phyloP scores from a whole-genome alignment of 257 asterid species.

The Cruciata laevipes region DNA sequence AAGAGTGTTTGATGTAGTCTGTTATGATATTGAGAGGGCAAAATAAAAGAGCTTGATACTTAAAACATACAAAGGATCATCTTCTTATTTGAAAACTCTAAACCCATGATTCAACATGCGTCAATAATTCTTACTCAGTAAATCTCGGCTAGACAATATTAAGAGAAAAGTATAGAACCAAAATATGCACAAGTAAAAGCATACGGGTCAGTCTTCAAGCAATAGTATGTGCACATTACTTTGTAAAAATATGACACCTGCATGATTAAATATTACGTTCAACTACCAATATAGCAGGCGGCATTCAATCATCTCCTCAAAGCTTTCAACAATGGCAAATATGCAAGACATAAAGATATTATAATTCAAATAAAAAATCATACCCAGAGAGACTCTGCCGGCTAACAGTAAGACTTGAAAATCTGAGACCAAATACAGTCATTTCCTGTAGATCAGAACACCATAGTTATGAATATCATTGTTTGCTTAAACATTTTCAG shows the following conservation, averaged over 20 bases:
- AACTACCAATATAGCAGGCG: not conserved
- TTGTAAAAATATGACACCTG: not conserved
- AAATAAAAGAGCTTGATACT: no score
- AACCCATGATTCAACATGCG: no score
- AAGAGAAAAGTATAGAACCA: not conserved
- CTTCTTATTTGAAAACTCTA: not conserved
- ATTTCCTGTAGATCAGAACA: conserved; percentile 45
- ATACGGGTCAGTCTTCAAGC: not conserved
- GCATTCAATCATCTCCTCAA: not conserved
- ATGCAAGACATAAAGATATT: not conserved
- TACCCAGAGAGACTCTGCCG: conserved; percentile 68
- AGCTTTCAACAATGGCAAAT: not conserved
- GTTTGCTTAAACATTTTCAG: not conserved
- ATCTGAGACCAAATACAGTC: conserved; percentile 69
- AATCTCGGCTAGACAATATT: not conserved
- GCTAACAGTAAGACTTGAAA: conserved; percentile 77
- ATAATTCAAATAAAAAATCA: conserved; percentile 15
- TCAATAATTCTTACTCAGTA: not conserved
- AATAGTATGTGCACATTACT: not conserved
- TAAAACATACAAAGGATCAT: not conserved
- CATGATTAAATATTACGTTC: not conserved
- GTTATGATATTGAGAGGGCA: not conserved
- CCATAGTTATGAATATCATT: not conserved
- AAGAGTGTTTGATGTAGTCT: not conserved
- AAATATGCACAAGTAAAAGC: not conserved